Base-by-base conservation (phyloP, 345 rosid genomes). In the Bretschneidera sinensis region DNA sequence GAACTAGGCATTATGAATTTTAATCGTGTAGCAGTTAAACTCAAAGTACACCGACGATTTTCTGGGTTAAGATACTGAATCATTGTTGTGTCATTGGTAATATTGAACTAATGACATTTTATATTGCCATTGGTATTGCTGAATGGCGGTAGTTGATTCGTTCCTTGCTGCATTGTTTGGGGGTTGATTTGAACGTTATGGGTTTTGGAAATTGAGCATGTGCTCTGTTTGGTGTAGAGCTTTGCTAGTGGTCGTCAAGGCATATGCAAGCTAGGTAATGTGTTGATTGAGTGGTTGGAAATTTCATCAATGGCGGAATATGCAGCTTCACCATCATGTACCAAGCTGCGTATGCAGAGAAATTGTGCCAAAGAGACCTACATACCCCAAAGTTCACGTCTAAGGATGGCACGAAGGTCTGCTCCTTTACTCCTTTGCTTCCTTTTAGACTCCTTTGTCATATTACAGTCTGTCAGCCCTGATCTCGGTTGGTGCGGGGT, bases 291-390 rank as follows among this genome's bases (percentile, higher is more conserved):
- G 47, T 60, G 43, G 18, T 55, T 16, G 43, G 16, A 17, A 15
- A 2, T 61, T 59, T 61, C 8, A 57, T 39, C 74, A 66, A 88
- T 85, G 96, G 89, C 83, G 43, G 79, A 75, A 31, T 80, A 61
- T 63, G 72, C 64, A 56, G 70, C 83, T 59, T 76, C 76, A 11
- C 66, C 79, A 18, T 69, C 73, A 28, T 82, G 76, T 67, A 33
- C 72, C 57, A 83, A 77, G 80, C 73, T 71, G 54, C 79, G 57
- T 43, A n/a, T 67, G 60, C 81, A 73, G 74, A 51, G 59, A 17
- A 57, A 47, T 57, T 63, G 67, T 6, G 60, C 52, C 49, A 58
- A 56, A 43, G 74, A 61, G 64, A 61, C 53, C 7, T 49, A 7
- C 62, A 10, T 68, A 31, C 24, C 66, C 8, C 21, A 78, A n/a